Conservation (phyloP, 148 eudicot species). For the Nyssa sinensis region DNA sequence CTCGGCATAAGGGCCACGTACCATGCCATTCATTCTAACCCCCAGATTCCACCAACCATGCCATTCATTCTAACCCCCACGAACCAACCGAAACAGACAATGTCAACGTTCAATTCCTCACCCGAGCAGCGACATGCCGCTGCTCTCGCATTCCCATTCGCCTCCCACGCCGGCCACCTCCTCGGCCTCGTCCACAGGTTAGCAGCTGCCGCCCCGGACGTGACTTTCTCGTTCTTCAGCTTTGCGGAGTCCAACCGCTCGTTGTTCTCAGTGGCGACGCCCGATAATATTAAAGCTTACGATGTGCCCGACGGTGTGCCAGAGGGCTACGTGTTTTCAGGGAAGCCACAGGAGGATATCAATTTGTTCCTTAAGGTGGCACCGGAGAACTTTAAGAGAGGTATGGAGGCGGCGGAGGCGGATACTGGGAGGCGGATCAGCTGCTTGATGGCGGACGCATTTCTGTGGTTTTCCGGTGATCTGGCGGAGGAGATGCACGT, state of each 20-base stretch:
- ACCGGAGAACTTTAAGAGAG: slow-evolving; percentile 18
- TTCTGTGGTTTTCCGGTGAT: slow-evolving; percentile 49
- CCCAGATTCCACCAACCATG: no score
- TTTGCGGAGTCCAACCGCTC: slow-evolving; percentile 18
- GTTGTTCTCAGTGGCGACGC: slow-evolving; percentile 21
- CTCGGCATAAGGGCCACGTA: no score
- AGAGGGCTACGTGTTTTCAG: slow-evolving; percentile 19
- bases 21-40: no score
- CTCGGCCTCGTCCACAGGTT: no score
- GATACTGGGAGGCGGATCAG: slow-evolving; percentile 37
- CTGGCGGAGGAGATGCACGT: slow-evolving; percentile 38
- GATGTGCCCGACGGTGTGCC: slow-evolving; percentile 25
- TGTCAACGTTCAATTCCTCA: no score
- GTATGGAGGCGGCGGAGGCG: slow-evolving; percentile 36
- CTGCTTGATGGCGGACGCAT: slow-evolving; percentile 50
- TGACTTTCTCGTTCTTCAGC: slow-evolving; percentile 38
- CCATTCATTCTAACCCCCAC: no score
- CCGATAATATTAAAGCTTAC: slow-evolving; percentile 23
- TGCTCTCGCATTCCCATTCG: slow-evolving; percentile 53
- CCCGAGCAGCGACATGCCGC: slow-evolving; percentile 29
- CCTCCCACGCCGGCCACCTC: slow-evolving; percentile 42
- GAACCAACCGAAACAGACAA: no score
- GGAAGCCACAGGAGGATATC: slow-evolving; percentile 32
- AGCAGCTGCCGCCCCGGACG: slow-evolving; percentile 29
- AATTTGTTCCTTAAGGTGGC: slow-evolving; percentile 30